These are phyloP conservation scores for Pneumocystis jirovecii DNA, from an alignment of 1,139 yeast species.

Conservation along the genomic window DNA sequence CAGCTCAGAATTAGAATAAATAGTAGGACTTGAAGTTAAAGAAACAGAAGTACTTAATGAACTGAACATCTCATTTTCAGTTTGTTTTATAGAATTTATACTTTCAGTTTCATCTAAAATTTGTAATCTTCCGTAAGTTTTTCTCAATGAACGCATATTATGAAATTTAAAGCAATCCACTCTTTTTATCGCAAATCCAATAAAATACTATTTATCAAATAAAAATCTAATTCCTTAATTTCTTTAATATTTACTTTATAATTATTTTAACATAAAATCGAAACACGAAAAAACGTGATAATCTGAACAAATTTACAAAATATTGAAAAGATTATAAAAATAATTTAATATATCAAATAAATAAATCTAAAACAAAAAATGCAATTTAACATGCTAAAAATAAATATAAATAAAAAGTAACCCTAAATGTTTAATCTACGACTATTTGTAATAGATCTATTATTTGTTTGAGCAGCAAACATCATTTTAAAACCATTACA, in stretches of 20 bases:
- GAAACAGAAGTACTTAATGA: background rate
- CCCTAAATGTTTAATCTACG: background rate
- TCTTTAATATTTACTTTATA: background rate
- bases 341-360: background rate
- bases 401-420: background rate
- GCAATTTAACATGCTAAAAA: background rate
- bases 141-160: background rate
- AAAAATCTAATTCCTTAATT: background rate
- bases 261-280: background rate
- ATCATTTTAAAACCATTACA: slow-evolving; percentile 83
- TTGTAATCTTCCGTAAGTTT: background rate
- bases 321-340: background rate
- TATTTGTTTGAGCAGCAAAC: slow-evolving; percentile 14
- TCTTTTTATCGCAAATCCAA: background rate
- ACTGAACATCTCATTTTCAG: background rate
- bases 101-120: background rate
- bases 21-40: background rate
- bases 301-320: background rate
- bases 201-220: background rate
- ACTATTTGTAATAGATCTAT: background rate
- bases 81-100: background rate
- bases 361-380: background rate
- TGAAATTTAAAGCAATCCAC: background rate
- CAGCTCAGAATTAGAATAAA: background rate
- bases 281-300: background rate